Conservation (phyloP, 352 stramenopile species). For the Poterioochromonas sp. region DNA sequence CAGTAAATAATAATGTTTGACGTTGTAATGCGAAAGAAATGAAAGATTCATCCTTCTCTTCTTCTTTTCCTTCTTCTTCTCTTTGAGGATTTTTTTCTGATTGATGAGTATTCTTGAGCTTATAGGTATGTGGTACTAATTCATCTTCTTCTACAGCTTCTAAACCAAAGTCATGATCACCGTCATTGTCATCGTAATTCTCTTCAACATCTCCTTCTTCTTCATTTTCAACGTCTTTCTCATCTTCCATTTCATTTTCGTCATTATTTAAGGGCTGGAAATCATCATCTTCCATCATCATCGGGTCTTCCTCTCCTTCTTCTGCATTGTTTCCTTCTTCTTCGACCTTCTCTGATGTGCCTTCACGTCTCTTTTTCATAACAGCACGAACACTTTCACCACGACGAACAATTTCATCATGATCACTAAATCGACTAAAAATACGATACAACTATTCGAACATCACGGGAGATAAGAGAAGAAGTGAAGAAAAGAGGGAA, state of each 20-base stretch:
- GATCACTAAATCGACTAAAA: slow-evolving; percentile 76
- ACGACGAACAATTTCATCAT: slow-evolving; percentile 92
- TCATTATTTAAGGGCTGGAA: slow-evolving; percentile 15
- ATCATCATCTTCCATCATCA: slow-evolving; percentile 32
- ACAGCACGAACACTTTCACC: slow-evolving; percentile 70
- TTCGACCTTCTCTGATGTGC: slow-evolving; percentile 76
- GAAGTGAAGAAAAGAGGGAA: slow-evolving; percentile 85
- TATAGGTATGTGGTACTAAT: no score
- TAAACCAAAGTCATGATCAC: slow-evolving; percentile 36
- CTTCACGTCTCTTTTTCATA: slow-evolving; percentile 60
- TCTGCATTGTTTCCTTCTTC: slow-evolving; percentile 52
- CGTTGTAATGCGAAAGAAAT: slow-evolving; percentile 30
- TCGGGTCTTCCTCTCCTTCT: slow-evolving; percentile 53
- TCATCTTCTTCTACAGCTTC: slow-evolving; percentile 6
- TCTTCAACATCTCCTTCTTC: slow-evolving; percentile 33
- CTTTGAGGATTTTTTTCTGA: no score
- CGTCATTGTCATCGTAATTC: slow-evolving; percentile 44
- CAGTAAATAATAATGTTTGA: slow-evolving; percentile 75
- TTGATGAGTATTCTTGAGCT: no score
- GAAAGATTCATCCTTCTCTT: not conserved
- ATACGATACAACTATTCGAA: slow-evolving; percentile 86
- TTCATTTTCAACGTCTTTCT: not conserved
- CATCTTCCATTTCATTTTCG: not conserved
- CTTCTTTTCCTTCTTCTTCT: not conserved
- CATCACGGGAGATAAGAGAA: slow-evolving; percentile 92